These are phyloP conservation scores for Dictyostelium brefeldianum DNA, from an alignment of 78 protist species.

Conservation along the genomic window DNA sequence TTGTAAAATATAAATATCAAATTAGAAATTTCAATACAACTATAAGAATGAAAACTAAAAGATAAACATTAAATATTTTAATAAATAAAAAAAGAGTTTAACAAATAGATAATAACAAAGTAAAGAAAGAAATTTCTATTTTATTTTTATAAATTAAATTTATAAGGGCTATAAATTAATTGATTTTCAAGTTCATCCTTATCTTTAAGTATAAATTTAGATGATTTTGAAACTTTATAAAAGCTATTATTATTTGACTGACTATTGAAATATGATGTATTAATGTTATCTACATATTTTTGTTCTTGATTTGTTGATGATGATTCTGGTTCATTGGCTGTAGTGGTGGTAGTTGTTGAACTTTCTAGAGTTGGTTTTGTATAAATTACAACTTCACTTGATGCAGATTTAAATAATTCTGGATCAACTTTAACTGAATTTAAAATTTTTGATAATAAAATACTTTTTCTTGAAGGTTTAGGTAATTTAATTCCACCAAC, in stretches of 20 bases:
- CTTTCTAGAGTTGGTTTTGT: background rate
- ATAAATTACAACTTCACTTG: background rate
- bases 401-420: background rate
- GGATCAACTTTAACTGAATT: background rate
- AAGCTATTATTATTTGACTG: background rate
- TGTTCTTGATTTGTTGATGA: slow-evolving; percentile 16
- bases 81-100: too few species aligned
- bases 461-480: background rate
- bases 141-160: background rate
- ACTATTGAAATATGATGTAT: background rate
- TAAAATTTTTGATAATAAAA: background rate
- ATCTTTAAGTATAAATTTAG: background rate
- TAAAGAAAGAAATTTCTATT: too few species aligned
- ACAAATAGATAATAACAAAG: too few species aligned
- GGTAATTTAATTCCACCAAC: background rate
- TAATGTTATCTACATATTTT: background rate
- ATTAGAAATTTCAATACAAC: too few species aligned
- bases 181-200: background rate
- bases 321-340: background rate
- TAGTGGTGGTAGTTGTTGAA: background rate
- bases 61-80: too few species aligned
- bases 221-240: background rate
- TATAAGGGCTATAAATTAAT: slow-evolving; percentile 2
- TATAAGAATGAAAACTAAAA: background rate
- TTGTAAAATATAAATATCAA: background rate